Percentiles rank a stretch among this genome's conserved stretches.
Conservation (phyloP, 345 rosid species). For the Euphorbia lathyris region DNA sequence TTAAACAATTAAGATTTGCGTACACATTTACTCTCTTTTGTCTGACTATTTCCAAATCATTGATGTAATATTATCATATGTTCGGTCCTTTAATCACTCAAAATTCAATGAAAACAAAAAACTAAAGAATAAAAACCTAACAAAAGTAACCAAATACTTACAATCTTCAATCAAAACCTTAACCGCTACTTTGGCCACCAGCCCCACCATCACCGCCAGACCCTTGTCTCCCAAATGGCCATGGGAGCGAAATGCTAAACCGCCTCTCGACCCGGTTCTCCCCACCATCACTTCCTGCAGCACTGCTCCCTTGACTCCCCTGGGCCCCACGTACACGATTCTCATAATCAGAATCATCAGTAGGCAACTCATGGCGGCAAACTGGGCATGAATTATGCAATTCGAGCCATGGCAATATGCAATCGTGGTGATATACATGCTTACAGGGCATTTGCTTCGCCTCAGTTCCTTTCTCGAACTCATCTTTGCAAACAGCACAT, state of each 20-base stretch:
- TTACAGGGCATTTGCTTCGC: conserved; percentile 53
- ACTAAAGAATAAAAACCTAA: background rate
- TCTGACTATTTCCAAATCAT: background rate
- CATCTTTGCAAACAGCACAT: conserved; percentile 49
- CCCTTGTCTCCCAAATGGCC: conserved; percentile 33
- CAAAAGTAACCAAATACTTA: conserved; percentile 6
- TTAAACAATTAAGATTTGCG: background rate
- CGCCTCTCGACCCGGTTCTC: conserved; percentile 32
- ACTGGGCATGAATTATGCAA: conserved; percentile 51
- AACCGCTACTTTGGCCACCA: conserved; percentile 30
- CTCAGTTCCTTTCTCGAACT: conserved; percentile 37
- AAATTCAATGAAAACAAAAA: background rate
- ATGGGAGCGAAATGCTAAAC: conserved; percentile 38
- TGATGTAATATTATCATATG: background rate
- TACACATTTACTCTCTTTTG: background rate
- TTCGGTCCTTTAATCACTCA: background rate
- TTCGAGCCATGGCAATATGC: conserved; percentile 45
- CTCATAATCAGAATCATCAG: conserved; percentile 45
- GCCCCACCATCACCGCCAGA: conserved; percentile 22
- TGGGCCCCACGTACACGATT: conserved; percentile 14
- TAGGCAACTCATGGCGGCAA: conserved; percentile 52
- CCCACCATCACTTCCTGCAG: conserved; percentile 18
- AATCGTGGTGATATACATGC: conserved; percentile 41
- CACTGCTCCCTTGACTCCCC: conserved; percentile 16
- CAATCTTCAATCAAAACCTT: conserved; percentile 11